phyloP scores from a whole-genome alignment of 2,329 filamentous ascomycete genomes.

The Cytospora leucostoma region DNA sequence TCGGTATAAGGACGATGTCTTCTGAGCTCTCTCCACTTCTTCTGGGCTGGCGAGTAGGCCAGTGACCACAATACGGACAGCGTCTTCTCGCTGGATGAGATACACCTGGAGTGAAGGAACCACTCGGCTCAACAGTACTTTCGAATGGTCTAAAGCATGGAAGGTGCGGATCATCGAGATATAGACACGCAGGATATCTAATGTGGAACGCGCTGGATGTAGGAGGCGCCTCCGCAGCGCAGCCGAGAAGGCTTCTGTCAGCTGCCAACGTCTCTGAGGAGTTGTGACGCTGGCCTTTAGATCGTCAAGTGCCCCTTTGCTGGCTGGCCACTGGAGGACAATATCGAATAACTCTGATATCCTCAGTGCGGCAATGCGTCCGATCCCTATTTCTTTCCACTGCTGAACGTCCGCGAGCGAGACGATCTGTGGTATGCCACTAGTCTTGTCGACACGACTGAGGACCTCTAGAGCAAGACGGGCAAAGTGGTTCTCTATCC shows the following conservation, averaged over 20 bases:
- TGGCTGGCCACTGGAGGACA: constrained; percentile 72
- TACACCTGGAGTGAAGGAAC: constrained; percentile 74
- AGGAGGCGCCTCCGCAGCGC: constrained; percentile 67
- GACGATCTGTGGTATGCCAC: constrained; percentile 41
- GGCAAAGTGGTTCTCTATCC: constrained; percentile 69
- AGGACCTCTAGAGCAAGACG: constrained; percentile 66
- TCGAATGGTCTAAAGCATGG: constrained; percentile 73
- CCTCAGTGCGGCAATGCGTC: constrained; percentile 67
- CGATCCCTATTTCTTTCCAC: constrained; percentile 71
- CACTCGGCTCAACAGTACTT: constrained; percentile 74
- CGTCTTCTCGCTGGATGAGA: constrained; percentile 72
- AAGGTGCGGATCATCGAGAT: constrained; percentile 79
- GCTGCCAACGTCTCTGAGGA: constrained; percentile 65
- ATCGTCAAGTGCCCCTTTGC: constrained; percentile 71
- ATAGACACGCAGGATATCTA: constrained; percentile 75
- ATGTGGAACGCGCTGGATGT: constrained; percentile 74
- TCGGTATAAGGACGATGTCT: constrained; percentile 9
- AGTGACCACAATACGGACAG: constrained; percentile 74
- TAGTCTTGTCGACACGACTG: constrained; percentile 42
- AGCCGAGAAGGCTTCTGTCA: constrained; percentile 69
- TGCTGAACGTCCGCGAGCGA: constrained; percentile 61
- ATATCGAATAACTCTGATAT: constrained; percentile 78
- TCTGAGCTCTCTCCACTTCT: constrained; percentile 42
- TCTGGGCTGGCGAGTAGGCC: constrained; percentile 67
- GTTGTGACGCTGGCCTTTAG: constrained; percentile 70